These are phyloP conservation scores for Rutidosis leptorrhynchoides DNA, from an alignment of 129 eudicot genomes.

Conservation along the genomic window DNA sequence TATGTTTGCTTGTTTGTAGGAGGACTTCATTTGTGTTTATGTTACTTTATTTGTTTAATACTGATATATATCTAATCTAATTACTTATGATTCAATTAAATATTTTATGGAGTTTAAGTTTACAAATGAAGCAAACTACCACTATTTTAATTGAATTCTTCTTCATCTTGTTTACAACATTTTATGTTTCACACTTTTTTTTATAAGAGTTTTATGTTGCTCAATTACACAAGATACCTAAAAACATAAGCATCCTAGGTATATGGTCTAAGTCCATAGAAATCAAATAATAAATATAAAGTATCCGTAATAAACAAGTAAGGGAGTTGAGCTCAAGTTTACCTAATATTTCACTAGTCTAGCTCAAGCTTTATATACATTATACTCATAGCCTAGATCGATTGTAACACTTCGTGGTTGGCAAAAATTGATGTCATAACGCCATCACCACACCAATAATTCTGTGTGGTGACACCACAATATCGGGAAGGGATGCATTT, in stretches of 20 bases:
- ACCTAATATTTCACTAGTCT: too few relatives aligned
- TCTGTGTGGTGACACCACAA: too few relatives aligned
- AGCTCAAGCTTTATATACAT: too few relatives aligned
- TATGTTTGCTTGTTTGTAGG: constrained; percentile 32
- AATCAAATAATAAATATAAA: background rate
- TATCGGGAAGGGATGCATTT: too few relatives aligned
- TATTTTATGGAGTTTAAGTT: background rate
- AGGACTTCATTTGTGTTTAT: constrained; percentile 16
- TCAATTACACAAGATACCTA: background rate
- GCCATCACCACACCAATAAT: too few relatives aligned
- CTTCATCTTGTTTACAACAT: background rate
- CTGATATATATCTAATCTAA: background rate
- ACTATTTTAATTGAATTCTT: constrained; percentile 9
- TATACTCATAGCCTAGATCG: too few relatives aligned
- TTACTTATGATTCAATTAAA: background rate
- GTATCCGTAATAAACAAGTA: background rate
- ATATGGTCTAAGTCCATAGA: background rate
- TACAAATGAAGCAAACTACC: constrained; percentile 30
- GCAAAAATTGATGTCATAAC: too few relatives aligned
- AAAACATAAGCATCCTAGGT: background rate
- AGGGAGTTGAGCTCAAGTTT: too few relatives aligned
- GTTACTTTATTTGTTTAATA: constrained; percentile 3
- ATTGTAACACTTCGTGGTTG: too few relatives aligned
- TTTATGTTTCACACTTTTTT: constrained; percentile 1
- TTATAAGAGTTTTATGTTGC: background rate